Evolutionary conservation across 169 alveolate genomes (phyloP).

Genomic region (Plasmodium gonderi): DNA sequence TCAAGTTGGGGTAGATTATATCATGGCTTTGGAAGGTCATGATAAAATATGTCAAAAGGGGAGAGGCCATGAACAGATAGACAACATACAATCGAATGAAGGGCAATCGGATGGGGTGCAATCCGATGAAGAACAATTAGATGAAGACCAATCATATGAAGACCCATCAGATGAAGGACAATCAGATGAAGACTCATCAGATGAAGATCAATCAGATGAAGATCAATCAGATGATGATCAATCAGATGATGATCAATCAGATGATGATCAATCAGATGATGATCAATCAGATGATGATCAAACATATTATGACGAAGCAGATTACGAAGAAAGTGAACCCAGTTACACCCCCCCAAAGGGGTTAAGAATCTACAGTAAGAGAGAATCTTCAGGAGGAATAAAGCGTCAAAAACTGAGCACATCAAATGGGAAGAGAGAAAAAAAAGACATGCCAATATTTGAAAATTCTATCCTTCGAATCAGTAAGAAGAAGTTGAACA

Average conservation of each 20-base stretch:
- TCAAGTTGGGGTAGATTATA: not conserved
- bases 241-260: not conserved
- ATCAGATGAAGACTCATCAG: too few species aligned
- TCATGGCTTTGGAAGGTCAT: not conserved
- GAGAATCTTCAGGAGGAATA: not conserved
- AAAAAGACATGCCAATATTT: slow-evolving; percentile 70
- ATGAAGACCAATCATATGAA: too few species aligned
- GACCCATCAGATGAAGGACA: too few species aligned
- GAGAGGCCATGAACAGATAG: too few species aligned
- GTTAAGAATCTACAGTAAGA: not conserved
- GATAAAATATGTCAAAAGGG: too few species aligned
- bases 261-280: not conserved
- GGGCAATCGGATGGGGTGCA: too few species aligned
- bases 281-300: not conserved
- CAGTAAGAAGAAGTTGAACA: not conserved
- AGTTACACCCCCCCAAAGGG: not conserved
- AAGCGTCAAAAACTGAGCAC: not conserved
- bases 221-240: not conserved
- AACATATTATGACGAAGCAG: not conserved
- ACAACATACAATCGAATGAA: too few species aligned
- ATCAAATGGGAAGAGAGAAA: not conserved
- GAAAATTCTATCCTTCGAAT: slow-evolving; percentile 50
- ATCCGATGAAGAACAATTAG: too few species aligned
- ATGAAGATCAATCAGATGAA: too few species aligned
- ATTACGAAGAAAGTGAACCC: not conserved